These are phyloP conservation scores for Basipetospora sp. DNA, from an alignment of 2,329 filamentous ascomycete genomes.

Conservation along the genomic window DNA sequence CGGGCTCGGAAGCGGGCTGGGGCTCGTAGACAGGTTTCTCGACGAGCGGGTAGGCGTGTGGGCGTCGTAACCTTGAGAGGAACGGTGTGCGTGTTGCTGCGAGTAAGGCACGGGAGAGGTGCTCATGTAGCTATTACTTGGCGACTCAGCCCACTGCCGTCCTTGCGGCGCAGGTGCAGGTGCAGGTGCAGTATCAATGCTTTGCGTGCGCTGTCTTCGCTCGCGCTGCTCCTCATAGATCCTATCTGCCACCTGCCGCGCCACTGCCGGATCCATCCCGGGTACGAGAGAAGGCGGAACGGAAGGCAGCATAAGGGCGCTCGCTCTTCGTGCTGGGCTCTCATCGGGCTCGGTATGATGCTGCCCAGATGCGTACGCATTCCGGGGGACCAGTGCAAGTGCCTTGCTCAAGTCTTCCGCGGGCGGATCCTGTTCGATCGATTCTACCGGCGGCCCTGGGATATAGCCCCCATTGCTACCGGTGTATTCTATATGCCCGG, in stretches of 20 bases:
- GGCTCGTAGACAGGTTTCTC: slow-evolving; percentile 24
- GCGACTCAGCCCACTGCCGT: background rate
- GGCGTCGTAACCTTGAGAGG: slow-evolving; percentile 29
- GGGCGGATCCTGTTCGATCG: slow-evolving; percentile 7
- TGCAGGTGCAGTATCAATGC: slow-evolving; percentile 24
- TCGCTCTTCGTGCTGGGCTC: background rate
- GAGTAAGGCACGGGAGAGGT: background rate
- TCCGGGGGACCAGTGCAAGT: slow-evolving; percentile 6
- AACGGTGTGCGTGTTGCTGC: slow-evolving; percentile 10
- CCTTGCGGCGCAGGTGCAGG: slow-evolving; percentile 28
- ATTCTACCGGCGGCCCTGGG: background rate
- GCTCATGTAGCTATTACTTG: slow-evolving; percentile 19
- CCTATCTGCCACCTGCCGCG: slow-evolving; percentile 43
- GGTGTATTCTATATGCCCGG: background rate
- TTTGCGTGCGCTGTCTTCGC: slow-evolving; percentile 17
- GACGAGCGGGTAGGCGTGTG: slow-evolving; percentile 10
- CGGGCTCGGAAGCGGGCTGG: slow-evolving; percentile 17
- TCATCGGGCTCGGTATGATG: slow-evolving; percentile 2
- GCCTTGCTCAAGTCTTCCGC: slow-evolving; percentile 8
- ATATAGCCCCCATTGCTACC: background rate
- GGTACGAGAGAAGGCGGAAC: slow-evolving; percentile 45
- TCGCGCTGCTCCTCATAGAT: slow-evolving; percentile 40
- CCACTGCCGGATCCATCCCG: slow-evolving; percentile 41
- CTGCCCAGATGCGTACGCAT: slow-evolving; percentile 1
- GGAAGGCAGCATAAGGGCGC: slow-evolving; percentile 16